phyloP scores from a whole-genome alignment of 1,284 basidiomycete genomes.

The Sporisorium scitamineum region DNA sequence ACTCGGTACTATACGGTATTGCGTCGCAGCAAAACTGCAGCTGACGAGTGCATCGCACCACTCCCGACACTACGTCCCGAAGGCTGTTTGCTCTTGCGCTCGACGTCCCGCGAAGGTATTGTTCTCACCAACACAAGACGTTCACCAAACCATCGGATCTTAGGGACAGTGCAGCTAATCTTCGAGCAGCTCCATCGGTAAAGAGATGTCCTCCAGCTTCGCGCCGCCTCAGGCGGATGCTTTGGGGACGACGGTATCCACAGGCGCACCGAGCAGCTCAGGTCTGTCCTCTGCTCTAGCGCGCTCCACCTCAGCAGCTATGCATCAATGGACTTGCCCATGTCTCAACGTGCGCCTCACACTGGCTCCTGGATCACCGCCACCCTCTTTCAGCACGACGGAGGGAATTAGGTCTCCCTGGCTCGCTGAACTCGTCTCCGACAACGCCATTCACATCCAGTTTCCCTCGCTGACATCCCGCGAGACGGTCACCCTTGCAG shows the following conservation, averaged over 20 bases:
- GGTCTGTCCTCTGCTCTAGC: constrained; percentile 28
- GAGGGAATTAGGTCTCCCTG: constrained; percentile 11
- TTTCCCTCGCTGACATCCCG: constrained; percentile 41
- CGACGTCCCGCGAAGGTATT: no score
- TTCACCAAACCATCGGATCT: not conserved
- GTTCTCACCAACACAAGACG: no score
- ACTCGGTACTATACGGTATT: not conserved
- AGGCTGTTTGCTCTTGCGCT: not conserved
- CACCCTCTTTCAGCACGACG: not conserved
- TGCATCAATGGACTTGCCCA: constrained; percentile 42
- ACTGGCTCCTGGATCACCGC: constrained; percentile 15
- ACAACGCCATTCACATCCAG: constrained; percentile 39
- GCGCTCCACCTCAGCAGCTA: constrained; percentile 12
- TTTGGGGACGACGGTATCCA: constrained; percentile 1
- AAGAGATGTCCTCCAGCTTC: constrained; percentile 21
- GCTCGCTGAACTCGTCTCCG: constrained; percentile 36
- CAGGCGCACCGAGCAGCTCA: constrained; percentile 7
- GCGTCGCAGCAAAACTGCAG: not conserved
- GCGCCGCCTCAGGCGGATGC: constrained; percentile 4
- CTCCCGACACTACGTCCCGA: not conserved
- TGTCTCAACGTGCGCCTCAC: constrained; percentile 48
- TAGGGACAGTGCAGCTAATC: not conserved
- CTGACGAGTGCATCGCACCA: not conserved
- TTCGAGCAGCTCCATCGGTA: not conserved
- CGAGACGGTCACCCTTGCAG: constrained; percentile 35